Percentiles rank a stretch among this genome's conserved stretches.
These are phyloP conservation scores for Cutaneotrichosporon daszewskae DNA, from an alignment of 1,284 basidiomycete species.

Conservation along the genomic window DNA sequence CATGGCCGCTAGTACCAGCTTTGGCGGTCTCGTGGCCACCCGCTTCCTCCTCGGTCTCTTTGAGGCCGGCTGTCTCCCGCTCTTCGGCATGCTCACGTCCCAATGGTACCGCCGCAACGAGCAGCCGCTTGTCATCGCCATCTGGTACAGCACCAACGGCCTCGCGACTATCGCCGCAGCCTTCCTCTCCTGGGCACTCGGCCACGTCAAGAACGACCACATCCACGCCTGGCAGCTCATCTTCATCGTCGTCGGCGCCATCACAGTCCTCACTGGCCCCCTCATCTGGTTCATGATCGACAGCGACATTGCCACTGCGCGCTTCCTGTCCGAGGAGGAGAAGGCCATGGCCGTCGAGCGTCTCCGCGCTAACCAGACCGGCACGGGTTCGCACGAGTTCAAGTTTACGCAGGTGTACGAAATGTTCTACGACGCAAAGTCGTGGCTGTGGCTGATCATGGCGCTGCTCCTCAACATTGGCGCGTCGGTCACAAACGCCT, in stretches of 20 bases:
- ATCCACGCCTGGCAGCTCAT: conserved; percentile 44
- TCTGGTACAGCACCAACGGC: conserved; percentile 46
- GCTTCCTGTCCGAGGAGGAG: conserved; percentile 45
- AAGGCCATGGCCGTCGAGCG: conserved; percentile 46
- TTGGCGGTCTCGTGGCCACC: conserved; percentile 30
- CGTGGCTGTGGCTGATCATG: conserved; percentile 42
- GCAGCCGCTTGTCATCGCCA: conserved; percentile 41
- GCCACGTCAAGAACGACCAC: conserved; percentile 12
- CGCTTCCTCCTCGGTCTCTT: conserved; percentile 47
- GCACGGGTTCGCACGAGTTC: conserved; percentile 40
- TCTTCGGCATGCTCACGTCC: conserved; percentile 44
- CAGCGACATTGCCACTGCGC: conserved; percentile 38
- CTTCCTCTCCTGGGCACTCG: conserved; percentile 23
- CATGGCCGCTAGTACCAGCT: conserved; percentile 33
- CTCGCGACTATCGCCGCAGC: conserved; percentile 30
- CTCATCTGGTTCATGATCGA: conserved; percentile 40
- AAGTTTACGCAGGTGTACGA: conserved; percentile 46
- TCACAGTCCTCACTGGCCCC: conserved; percentile 43
- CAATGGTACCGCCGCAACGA: conserved; percentile 45
- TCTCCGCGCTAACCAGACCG: conserved; percentile 47
- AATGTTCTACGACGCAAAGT: conserved; percentile 41
- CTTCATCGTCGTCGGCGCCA: conserved; percentile 42
- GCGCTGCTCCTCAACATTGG: conserved; percentile 40
- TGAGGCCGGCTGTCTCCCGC: conserved; percentile 45
- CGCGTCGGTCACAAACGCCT: conserved; percentile 37